These are phyloP conservation scores for Ophiocytium majus DNA, from an alignment of 352 stramenopile genomes.

Conservation along the genomic window DNA sequence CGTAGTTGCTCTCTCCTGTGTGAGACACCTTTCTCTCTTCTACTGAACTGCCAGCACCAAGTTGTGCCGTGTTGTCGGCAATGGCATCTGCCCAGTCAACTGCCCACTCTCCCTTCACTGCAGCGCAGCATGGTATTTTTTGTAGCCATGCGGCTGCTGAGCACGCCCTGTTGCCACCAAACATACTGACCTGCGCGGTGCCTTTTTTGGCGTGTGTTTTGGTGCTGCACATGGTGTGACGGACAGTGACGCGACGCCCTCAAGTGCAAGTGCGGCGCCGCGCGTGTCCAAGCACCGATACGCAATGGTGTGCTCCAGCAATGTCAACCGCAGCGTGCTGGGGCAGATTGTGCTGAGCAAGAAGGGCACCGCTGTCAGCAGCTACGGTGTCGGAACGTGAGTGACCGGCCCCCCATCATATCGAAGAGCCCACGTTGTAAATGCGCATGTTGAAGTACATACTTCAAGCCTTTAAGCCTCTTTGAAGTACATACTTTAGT, in stretches of 20 bases:
- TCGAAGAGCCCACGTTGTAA: too few relatives aligned
- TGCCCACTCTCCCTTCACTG: background rate
- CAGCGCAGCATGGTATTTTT: too few relatives aligned
- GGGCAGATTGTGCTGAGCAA: constrained; percentile 41
- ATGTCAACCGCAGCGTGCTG: constrained; percentile 55
- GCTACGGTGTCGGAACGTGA: constrained; percentile 49
- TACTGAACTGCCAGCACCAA: background rate
- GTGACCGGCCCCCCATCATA: too few relatives aligned
- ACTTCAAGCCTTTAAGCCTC: too few relatives aligned
- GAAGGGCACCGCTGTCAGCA: constrained; percentile 39
- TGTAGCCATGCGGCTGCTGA: too few relatives aligned
- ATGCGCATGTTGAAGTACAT: too few relatives aligned
- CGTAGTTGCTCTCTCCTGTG: background rate
- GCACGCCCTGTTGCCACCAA: too few relatives aligned
- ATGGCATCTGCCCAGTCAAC: background rate
- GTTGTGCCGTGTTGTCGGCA: background rate
- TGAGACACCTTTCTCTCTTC: background rate
- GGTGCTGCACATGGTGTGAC: background rate
- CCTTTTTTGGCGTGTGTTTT: background rate
- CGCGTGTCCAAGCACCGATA: constrained; percentile 21
- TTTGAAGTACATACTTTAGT: too few relatives aligned
- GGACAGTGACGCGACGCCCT: background rate
- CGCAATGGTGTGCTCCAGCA: constrained; percentile 54
- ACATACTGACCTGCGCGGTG: background rate
- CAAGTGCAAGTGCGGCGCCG: background rate